phyloP scores from a whole-genome alignment of 208 protist genomes.

The Trichomonas gallinae region DNA sequence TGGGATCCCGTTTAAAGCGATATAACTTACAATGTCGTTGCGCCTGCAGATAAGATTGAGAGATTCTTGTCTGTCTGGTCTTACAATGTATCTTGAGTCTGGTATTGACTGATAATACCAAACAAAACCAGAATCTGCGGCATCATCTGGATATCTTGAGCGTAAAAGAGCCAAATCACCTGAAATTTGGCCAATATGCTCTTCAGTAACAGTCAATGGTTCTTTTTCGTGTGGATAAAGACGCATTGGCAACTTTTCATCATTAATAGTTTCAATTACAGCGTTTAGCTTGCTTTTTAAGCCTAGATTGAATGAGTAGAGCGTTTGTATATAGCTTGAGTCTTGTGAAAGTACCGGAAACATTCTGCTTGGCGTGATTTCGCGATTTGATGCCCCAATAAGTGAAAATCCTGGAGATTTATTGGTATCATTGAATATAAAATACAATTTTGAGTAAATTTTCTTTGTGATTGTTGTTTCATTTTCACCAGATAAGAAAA shows the following conservation, averaged over 20 bases:
- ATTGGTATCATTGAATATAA: not conserved
- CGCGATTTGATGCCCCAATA: not conserved
- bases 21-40: not conserved
- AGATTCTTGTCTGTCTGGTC: not conserved
- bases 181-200: not conserved
- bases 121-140: not conserved
- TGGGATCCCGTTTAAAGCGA: not conserved
- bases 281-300: not conserved
- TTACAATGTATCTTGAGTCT: not conserved
- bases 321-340: not conserved
- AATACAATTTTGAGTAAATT: not conserved
- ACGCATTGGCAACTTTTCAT: not conserved
- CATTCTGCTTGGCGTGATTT: not conserved
- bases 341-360: not conserved
- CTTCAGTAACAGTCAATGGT: not conserved
- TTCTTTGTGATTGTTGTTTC: not conserved
- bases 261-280: not conserved
- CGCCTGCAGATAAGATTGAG: not conserved
- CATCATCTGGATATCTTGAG: not conserved
- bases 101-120: not conserved
- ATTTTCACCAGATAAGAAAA: not conserved
- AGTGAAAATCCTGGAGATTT: not conserved
- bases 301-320: not conserved
- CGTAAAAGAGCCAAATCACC: not conserved
- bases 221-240: not conserved